Evolutionary conservation across 2,329 filamentous ascomycete genomes (phyloP), one percentile per base, ranked within the genome.

Genomic region (Talaromyces sp.): DNA sequence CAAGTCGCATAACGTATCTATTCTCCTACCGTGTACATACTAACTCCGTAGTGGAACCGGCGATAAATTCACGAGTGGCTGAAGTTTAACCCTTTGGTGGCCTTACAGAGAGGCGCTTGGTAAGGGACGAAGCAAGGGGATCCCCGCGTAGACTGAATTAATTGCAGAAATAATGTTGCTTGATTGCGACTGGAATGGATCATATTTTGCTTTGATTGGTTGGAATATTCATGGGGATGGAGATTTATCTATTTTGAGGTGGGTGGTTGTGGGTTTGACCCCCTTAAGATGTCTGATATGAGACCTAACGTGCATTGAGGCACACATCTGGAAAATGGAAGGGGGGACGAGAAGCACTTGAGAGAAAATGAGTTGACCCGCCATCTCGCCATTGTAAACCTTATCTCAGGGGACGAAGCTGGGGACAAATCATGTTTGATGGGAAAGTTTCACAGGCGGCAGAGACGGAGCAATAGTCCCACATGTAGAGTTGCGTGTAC

Each of bases 91-190:
- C 44, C 49, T 53, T 42, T 40, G 17, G 33, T 44, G 37, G 49
- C 60, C 55, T 58, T 60, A 56, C 57, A 52, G 52, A 47, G 5
- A 49, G 33, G 20, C 41, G 24, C 46, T 33, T 45, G 39, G 49
- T 54, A 61, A 52, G 55, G 49, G 54, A 54, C 32, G 11, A 61
- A 49, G 61, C 36, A 63, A 64, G 61, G 60, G 50, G 54, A 57
- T 16, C 36, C 39, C 39, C 49, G 37, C 40, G 30, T n/a, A 33
- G 27, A 8, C 36, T 16, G 13, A 22, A 13, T 19, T 32, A 32
- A 40, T 40, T 29, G 45, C 17, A 36, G 24, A 19, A 20, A 39
- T 20, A n/a, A 24, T 16, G 45, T 47, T 32, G 33, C 36, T 17
- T 22, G 20, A 40, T 14, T 14, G 29, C 4, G 32, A 35, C 14